phyloP scores from a whole-genome alignment of 73 alveolate genomes.

The Paramecium primaurelia region DNA sequence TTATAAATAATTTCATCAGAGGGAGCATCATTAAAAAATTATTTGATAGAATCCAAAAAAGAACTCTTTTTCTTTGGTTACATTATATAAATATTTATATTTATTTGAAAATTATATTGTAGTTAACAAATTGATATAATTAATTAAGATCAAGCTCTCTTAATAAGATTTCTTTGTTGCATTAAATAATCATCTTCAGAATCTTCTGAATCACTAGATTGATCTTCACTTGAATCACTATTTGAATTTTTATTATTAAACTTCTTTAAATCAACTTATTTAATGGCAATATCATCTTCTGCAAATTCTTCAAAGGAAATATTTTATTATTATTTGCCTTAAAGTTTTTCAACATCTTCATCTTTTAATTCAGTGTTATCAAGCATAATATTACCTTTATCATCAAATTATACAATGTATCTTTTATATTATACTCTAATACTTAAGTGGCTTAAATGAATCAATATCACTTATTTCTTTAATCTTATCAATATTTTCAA shows the following conservation, averaged over 20 bases:
- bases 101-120: neutral
- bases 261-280: neutral
- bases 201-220: neutral
- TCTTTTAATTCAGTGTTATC: neutral
- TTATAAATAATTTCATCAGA: neutral
- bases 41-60: neutral
- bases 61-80: constrained; percentile 1
- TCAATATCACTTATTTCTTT: neutral
- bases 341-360: neutral
- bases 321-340: neutral
- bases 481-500: neutral
- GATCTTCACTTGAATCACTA: neutral
- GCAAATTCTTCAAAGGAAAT: neutral
- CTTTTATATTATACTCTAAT: neutral
- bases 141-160: neutral
- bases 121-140: neutral
- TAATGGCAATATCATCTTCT: neutral
- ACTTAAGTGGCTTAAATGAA: neutral
- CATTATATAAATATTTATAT: neutral
- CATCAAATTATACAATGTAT: neutral
- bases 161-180: neutral
- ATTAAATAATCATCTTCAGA: neutral
- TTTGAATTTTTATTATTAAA: neutral
- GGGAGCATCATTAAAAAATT: neutral
- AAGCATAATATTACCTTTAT: neutral